Evolutionary conservation across 768 basidiomycete genomes (phyloP).

Genomic region (Trametes sanguinea): DNA sequence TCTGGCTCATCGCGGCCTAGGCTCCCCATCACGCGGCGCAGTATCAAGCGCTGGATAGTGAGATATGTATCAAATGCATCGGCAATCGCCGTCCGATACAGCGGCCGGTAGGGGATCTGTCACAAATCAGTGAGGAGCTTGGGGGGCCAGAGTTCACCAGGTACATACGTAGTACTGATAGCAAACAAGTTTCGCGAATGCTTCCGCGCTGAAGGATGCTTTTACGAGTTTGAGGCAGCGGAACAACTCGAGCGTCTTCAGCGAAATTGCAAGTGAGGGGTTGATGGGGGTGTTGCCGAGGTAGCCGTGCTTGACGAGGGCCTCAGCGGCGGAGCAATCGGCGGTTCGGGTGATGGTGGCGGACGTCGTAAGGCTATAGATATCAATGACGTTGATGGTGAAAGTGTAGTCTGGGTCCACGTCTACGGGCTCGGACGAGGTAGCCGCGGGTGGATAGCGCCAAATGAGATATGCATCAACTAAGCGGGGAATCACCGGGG

Average conservation of each 20-base stretch:
- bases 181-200: conserved; percentile 24
- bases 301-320: conserved; percentile 15
- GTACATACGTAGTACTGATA: conserved; percentile 21
- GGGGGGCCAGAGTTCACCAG: background rate
- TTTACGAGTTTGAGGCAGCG: conserved; percentile 12
- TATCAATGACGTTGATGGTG: conserved; percentile 8
- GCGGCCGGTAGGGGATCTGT: conserved; percentile 32
- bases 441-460: conserved; percentile 1
- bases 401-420: background rate
- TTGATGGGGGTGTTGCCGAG: conserved; percentile 2
- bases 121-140: background rate
- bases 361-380: background rate
- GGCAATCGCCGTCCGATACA: conserved; percentile 30
- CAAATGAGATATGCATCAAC: conserved; percentile 11
- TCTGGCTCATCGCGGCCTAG: conserved; percentile 34
- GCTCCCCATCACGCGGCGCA: conserved; percentile 23
- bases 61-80: conserved; percentile 42
- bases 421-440: background rate
- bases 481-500: background rate
- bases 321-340: background rate
- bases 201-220: conserved; percentile 26
- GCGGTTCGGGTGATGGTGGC: background rate
- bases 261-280: conserved; percentile 18
- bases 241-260: conserved; percentile 23
- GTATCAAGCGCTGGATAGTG: conserved; percentile 25